These are phyloP conservation scores for Seminavis robusta DNA, from an alignment of 108 stramenopile species.

Conservation along the genomic window DNA sequence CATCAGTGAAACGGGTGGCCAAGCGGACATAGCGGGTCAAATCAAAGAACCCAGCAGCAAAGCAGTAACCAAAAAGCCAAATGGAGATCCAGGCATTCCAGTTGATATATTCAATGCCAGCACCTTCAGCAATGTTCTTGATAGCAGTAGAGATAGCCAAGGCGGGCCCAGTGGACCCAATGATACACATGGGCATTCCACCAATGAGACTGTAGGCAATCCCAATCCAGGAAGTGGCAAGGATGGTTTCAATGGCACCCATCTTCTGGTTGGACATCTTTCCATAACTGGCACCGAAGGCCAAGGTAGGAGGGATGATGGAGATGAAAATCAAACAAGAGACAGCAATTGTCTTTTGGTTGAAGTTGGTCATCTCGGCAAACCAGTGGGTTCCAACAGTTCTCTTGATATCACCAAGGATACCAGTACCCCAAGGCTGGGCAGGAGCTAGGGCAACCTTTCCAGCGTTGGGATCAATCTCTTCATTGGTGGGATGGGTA, in stretches of 20 bases:
- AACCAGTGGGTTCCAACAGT: slow-evolving; percentile 32
- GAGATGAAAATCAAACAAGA: slow-evolving; percentile 74
- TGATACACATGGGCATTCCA: slow-evolving; percentile 39
- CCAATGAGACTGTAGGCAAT: slow-evolving; percentile 31
- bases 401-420: slow-evolving; percentile 25
- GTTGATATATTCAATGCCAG: slow-evolving; percentile 43
- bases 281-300: slow-evolving; percentile 39
- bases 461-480: too few relatives aligned
- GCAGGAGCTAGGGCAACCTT: too few relatives aligned
- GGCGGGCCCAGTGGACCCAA: slow-evolving; percentile 49
- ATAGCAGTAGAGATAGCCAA: slow-evolving; percentile 33
- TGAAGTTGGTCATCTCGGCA: slow-evolving; percentile 51
- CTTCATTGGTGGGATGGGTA: too few relatives aligned
- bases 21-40: slow-evolving; percentile 31
- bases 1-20: slow-evolving; percentile 57
- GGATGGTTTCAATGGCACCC: slow-evolving; percentile 46
- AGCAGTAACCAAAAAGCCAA: slow-evolving; percentile 26
- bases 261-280: slow-evolving; percentile 56
- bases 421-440: slow-evolving; percentile 33
- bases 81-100: slow-evolving; percentile 34
- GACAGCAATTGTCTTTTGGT: slow-evolving; percentile 43
- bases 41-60: slow-evolving; percentile 37
- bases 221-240: slow-evolving; percentile 44
- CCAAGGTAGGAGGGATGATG: slow-evolving; percentile 71
- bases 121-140: slow-evolving; percentile 22